Evolutionary conservation across 140 eudicot genomes (phyloP).

Genomic region (Flaveria floridana): DNA sequence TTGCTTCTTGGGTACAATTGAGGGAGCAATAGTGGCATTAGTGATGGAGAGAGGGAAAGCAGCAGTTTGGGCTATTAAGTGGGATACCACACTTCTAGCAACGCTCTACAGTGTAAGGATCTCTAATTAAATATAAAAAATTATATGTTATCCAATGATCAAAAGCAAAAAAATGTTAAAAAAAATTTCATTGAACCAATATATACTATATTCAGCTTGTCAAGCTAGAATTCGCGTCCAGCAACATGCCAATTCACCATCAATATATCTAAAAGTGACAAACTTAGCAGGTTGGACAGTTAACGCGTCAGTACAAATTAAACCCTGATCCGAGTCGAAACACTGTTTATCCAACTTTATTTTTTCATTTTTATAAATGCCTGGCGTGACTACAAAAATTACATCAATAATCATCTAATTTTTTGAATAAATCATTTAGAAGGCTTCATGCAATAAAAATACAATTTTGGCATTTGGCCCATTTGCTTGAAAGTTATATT

Average conservation of each 20-base stretch:
- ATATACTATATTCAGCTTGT: slow-evolving; percentile 7
- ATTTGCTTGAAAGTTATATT: slow-evolving; percentile 1
- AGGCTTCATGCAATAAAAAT: neutral
- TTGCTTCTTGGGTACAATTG: slow-evolving; percentile 74
- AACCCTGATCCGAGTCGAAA: neutral
- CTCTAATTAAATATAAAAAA: neutral
- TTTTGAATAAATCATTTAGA: neutral
- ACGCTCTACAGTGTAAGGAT: slow-evolving; percentile 78
- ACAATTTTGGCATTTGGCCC: neutral
- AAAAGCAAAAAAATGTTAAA: neutral
- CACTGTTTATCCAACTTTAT: neutral
- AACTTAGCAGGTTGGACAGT: neutral
- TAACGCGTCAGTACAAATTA: neutral
- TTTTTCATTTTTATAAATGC: neutral
- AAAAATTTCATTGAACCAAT: neutral
- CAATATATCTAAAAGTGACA: neutral
- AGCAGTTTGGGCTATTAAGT: slow-evolving; percentile 68
- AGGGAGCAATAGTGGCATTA: slow-evolving; percentile 72
- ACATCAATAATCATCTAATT: neutral
- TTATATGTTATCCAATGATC: neutral
- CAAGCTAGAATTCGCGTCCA: slow-evolving; percentile 6
- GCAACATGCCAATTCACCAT: neutral
- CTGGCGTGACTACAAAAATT: neutral
- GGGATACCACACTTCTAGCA: slow-evolving; percentile 77
- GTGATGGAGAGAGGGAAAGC: slow-evolving; percentile 76